phyloP scores from a whole-genome alignment of 2,329 filamentous ascomycete species.

The Decorospora gaudefroyi region DNA sequence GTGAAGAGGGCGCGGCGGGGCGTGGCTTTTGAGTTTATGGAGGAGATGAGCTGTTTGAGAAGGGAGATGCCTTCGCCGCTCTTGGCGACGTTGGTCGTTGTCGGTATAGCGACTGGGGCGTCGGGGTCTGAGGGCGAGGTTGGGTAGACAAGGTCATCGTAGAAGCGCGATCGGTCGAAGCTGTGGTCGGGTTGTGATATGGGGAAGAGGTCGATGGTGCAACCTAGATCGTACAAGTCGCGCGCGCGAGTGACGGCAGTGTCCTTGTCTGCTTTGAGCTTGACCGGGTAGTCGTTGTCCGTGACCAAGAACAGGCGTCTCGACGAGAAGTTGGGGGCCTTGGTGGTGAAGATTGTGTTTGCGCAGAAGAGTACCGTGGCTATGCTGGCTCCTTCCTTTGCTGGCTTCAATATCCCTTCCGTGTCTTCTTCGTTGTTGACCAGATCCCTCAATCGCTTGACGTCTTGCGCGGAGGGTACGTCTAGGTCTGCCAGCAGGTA shows the following conservation, averaged over 20 bases:
- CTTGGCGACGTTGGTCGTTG: constrained; percentile 64
- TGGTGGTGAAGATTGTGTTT: constrained; percentile 95
- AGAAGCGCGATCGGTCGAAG: constrained; percentile 86
- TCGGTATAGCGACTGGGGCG: constrained; percentile 59
- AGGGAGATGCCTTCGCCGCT: constrained; percentile 77
- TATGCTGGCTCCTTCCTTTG: constrained; percentile 74
- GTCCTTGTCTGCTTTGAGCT: constrained; percentile 72
- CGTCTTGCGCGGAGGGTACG: constrained; percentile 82
- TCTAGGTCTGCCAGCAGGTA: constrained; percentile 89
- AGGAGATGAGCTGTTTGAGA: constrained; percentile 78
- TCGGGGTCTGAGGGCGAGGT: constrained; percentile 68
- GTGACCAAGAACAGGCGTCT: constrained; percentile 94
- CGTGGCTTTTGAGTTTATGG: constrained; percentile 87
- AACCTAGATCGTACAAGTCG: constrained; percentile 91
- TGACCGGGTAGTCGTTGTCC: constrained; percentile 81
- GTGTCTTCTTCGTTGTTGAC: constrained; percentile 78
- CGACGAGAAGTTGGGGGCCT: constrained; percentile 91
- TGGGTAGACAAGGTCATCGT: constrained; percentile 93
- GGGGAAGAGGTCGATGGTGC: constrained; percentile 90
- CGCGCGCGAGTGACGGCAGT: constrained; percentile 86
- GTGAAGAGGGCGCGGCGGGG: constrained; percentile 85
- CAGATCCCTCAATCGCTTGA: constrained; percentile 75
- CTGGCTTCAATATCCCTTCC: constrained; percentile 69
- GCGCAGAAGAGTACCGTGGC: constrained; percentile 90
- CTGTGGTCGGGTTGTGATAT: constrained; percentile 71